A percentile compares a stretch with the other conserved stretches of the same genome.
Evolutionary conservation across 1,284 basidiomycete species (phyloP).

Genomic region (Psilocybe mexicana): DNA sequence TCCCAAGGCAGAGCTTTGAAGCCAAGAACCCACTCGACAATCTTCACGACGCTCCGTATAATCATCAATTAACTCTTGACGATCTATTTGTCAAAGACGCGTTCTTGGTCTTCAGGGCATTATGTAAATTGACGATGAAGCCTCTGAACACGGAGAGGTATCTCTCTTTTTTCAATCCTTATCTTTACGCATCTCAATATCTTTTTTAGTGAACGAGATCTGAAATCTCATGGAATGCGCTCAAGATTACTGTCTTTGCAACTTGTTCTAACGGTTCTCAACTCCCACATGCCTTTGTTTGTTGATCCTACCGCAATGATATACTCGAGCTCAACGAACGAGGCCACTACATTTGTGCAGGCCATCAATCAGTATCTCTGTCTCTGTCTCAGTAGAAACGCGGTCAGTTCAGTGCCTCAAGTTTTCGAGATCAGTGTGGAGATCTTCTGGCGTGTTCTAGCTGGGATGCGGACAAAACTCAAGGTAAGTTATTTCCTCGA

Average conservation of each 20-base stretch:
- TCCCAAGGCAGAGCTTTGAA: constrained; percentile 30
- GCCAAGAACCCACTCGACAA: constrained; percentile 33
- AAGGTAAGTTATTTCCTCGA: constrained; percentile 57
- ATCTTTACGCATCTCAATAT: constrained; percentile 1
- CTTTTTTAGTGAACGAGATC: constrained; percentile 77
- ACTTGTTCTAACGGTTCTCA: constrained; percentile 89
- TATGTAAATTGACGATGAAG: constrained; percentile 99
- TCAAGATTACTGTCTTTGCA: constrained; percentile 93
- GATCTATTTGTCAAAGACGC: constrained; percentile 95
- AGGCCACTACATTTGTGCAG: constrained; percentile 87
- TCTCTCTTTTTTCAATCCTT: constrained; percentile 19
- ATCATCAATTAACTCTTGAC: constrained; percentile 51
- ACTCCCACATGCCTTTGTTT: constrained; percentile 88
- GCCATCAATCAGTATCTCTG: constrained; percentile 96
- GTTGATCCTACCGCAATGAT: constrained; percentile 85
- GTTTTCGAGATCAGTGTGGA: constrained; percentile 99
- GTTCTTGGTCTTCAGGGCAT: constrained; percentile 91
- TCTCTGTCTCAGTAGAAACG: constrained; percentile 91
- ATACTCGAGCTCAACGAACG: constrained; percentile 83
- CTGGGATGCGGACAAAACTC: constrained; percentile 92
- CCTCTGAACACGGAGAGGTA: constrained; percentile 90
- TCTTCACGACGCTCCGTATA: constrained; percentile 26
- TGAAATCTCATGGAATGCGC: constrained; percentile 94
- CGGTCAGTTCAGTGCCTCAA: constrained; percentile 92
- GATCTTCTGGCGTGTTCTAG: constrained; percentile 96